These are phyloP conservation scores for Paxillus involutus DNA, from an alignment of 768 basidiomycete genomes.

Conservation along the genomic window DNA sequence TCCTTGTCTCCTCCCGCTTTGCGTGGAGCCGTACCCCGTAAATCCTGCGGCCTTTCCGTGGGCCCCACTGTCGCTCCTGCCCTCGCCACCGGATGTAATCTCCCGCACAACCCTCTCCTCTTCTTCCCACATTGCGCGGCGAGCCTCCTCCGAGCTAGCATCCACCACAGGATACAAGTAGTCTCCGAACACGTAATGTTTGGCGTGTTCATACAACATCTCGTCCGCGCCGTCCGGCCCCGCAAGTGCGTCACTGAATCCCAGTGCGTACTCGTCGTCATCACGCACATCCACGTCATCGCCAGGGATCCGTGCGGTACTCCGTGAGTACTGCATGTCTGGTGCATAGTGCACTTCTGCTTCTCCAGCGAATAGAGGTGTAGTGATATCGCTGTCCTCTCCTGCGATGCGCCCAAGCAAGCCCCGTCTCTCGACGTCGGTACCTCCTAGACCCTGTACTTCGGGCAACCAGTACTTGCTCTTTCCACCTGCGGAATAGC, in stretches of 20 bases:
- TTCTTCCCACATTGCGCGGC: conserved; percentile 27
- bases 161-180: conserved; percentile 90
- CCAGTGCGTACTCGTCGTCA: conserved; percentile 32
- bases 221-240: conserved; percentile 73
- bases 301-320: conserved; percentile 10
- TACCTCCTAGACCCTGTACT: conserved; percentile 42
- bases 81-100: conserved; percentile 11
- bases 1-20: conserved; percentile 5
- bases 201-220: conserved; percentile 70
- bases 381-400: conserved; percentile 57
- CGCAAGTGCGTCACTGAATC: conserved; percentile 26
- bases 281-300: conserved; percentile 36
- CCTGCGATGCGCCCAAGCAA: conserved; percentile 20
- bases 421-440: conserved; percentile 38
- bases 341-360: conserved; percentile 65
- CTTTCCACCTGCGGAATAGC: conserved; percentile 89
- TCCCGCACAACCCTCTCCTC: conserved; percentile 31
- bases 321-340: conserved; percentile 43
- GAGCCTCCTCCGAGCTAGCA: conserved; percentile 60
- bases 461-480: conserved; percentile 96
- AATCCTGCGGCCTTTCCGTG: not conserved
- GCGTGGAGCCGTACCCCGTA: conserved; percentile 29
- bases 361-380: conserved; percentile 70
- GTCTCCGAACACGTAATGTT: conserved; percentile 83
- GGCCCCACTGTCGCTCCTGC: not conserved